phyloP scores from a whole-genome alignment of 805 yeast genomes.

The Ogataea salicorniae region DNA sequence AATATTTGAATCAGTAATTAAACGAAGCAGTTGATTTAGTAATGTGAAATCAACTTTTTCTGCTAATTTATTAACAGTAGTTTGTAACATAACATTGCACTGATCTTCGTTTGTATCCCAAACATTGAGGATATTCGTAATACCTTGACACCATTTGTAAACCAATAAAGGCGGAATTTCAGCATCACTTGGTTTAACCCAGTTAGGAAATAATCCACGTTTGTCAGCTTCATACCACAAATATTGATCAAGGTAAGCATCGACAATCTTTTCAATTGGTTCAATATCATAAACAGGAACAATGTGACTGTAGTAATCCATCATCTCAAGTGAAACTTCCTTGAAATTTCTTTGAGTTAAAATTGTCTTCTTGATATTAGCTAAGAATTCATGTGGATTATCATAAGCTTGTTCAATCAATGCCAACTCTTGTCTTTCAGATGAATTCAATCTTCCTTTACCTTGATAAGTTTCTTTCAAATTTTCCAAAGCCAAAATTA shows the following conservation, averaged over 20 bases:
- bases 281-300: constrained; percentile 85
- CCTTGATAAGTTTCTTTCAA: constrained; percentile 76
- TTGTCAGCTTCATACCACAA: constrained; percentile 94
- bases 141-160: constrained; percentile 91
- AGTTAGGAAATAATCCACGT: constrained; percentile 82
- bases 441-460: constrained; percentile 71
- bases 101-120: constrained; percentile 80
- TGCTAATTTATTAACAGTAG: constrained; percentile 61
- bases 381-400: constrained; percentile 89
- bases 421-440: constrained; percentile 89
- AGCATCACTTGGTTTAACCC: constrained; percentile 93
- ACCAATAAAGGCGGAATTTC: constrained; percentile 91
- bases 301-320: constrained; percentile 81
- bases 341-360: constrained; percentile 89
- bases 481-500: constrained; percentile 84
- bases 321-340: constrained; percentile 81
- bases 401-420: constrained; percentile 95
- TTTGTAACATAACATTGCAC: constrained; percentile 78
- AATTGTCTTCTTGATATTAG: constrained; percentile 74
- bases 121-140: constrained; percentile 69
- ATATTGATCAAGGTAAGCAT: constrained; percentile 92
- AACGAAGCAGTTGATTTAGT: constrained; percentile 70
- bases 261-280: constrained; percentile 92
- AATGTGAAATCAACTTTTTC: constrained; percentile 88
- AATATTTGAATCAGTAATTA: constrained; percentile 81